Evolutionary conservation across 208 protist genomes (phyloP).

Genomic region (Porcisia deanei): DNA sequence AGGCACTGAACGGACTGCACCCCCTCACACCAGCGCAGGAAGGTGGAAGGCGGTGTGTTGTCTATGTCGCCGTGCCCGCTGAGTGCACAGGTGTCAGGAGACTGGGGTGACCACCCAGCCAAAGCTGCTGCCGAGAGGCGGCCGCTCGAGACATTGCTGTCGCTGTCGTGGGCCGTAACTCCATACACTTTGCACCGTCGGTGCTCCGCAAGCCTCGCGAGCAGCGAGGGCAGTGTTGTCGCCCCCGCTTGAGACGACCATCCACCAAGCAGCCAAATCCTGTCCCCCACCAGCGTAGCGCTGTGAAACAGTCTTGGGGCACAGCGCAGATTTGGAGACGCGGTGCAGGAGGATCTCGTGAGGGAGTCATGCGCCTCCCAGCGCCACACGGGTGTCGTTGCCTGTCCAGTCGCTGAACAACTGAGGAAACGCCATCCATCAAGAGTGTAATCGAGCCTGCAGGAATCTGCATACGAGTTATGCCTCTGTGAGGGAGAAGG

Average conservation of each 20-base stretch:
- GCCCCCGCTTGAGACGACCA: not conserved
- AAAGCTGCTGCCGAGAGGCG: not conserved
- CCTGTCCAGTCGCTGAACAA: not conserved
- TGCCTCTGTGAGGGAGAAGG: not conserved
- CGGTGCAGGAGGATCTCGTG: not conserved
- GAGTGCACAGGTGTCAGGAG: not conserved
- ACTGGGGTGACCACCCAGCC: not conserved
- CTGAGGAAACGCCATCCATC: constrained; percentile 15
- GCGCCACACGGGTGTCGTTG: not conserved
- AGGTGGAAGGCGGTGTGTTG: not conserved
- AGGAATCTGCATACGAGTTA: not conserved
- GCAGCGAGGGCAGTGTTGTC: not conserved
- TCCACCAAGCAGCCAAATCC: constrained; percentile 31
- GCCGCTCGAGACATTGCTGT: not conserved
- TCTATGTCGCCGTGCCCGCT: not conserved
- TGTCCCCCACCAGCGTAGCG: constrained; percentile 17
- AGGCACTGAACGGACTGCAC: constrained; percentile 22
- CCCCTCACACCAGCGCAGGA: constrained; percentile 20
- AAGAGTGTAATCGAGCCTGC: constrained; percentile 2
- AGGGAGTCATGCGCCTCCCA: not conserved
- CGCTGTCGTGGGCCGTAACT: not conserved
- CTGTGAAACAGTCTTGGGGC: constrained; percentile 25
- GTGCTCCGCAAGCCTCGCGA: constrained; percentile 21
- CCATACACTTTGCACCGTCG: constrained; percentile 24
- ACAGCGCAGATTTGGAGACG: not conserved